These are phyloP conservation scores for Chionographis japonica DNA, from an alignment of 106 monocot genomes.

Conservation along the genomic window DNA sequence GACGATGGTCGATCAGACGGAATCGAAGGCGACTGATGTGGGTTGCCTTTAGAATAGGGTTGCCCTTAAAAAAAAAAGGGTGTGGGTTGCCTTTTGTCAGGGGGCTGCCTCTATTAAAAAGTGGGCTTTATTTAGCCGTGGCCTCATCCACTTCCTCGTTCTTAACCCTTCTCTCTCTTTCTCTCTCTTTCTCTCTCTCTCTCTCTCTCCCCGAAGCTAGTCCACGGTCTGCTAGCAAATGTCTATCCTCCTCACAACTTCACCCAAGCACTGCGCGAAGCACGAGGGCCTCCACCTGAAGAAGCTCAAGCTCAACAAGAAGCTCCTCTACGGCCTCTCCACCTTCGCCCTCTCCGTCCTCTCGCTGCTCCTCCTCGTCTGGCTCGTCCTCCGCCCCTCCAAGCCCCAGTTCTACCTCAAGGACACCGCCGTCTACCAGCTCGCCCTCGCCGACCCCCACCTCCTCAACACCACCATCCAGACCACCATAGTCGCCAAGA, in stretches of 20 bases:
- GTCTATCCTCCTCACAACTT: conserved; percentile 50
- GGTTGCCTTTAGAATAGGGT: no score
- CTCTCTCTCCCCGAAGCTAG: not conserved
- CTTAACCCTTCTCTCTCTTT: not conserved
- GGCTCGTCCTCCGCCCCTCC: conserved; percentile 61
- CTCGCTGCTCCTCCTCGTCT: conserved; percentile 42
- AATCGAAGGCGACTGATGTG: no score
- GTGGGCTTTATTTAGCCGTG: no score
- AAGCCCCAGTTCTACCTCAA: conserved; percentile 63
- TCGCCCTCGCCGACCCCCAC: conserved; percentile 26
- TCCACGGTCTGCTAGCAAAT: conserved; percentile 21
- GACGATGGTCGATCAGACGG: no score
- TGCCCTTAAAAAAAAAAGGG: no score
- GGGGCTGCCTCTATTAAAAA: no score
- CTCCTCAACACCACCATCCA: conserved; percentile 68
- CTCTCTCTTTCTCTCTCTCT: not conserved
- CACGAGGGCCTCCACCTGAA: conserved; percentile 24
- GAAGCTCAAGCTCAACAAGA: conserved; percentile 33
- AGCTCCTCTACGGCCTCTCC: conserved; percentile 43
- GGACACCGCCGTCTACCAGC: conserved; percentile 40
- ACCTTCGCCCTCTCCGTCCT: conserved; percentile 38
- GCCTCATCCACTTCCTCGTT: no score
- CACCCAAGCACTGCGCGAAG: conserved; percentile 75
- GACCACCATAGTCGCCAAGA: conserved; percentile 47
- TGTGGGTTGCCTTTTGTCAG: no score